These are phyloP conservation scores for Martiniozyma abietophila DNA, from an alignment of 805 yeast species.

Conservation along the genomic window DNA sequence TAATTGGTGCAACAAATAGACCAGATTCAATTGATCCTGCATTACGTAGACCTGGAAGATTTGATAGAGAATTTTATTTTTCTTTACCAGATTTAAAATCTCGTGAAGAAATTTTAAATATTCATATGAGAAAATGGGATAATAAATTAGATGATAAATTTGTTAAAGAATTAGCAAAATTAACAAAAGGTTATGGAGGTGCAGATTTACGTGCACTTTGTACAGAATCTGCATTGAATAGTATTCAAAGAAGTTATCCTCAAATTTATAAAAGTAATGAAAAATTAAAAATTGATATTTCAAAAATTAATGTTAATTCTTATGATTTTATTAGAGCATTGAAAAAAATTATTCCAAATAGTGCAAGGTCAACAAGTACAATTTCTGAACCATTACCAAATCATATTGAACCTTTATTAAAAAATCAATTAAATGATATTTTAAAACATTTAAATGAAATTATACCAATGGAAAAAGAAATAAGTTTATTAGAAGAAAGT, in stretches of 20 bases:
- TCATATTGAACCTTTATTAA: constrained; percentile 54
- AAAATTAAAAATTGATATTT: constrained; percentile 66
- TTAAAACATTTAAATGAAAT: constrained; percentile 41
- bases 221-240: constrained; percentile 88
- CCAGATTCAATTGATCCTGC: constrained; percentile 99
- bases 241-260: constrained; percentile 88
- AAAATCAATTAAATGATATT: constrained; percentile 38
- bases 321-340: constrained; percentile 81
- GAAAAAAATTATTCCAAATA: constrained; percentile 83
- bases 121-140: constrained; percentile 85
- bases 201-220: constrained; percentile 92
- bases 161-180: constrained; percentile 54
- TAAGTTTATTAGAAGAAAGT: constrained; percentile 61
- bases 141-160: constrained; percentile 58
- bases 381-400: constrained; percentile 75
- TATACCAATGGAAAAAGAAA: constrained; percentile 50
- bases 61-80: constrained; percentile 93
- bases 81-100: constrained; percentile 82
- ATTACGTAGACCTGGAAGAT: constrained; percentile 90
- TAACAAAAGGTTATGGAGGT: constrained; percentile 97
- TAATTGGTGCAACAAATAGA: constrained; percentile 95
- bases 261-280: constrained; percentile 76
- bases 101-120: constrained; percentile 66
- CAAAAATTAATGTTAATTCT: constrained; percentile 61
- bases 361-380: constrained; percentile 69